A percentile compares a stretch with the other conserved stretches of the same genome.
Evolutionary conservation across 768 basidiomycete species (phyloP).

Genomic region (Russula compacta): DNA sequence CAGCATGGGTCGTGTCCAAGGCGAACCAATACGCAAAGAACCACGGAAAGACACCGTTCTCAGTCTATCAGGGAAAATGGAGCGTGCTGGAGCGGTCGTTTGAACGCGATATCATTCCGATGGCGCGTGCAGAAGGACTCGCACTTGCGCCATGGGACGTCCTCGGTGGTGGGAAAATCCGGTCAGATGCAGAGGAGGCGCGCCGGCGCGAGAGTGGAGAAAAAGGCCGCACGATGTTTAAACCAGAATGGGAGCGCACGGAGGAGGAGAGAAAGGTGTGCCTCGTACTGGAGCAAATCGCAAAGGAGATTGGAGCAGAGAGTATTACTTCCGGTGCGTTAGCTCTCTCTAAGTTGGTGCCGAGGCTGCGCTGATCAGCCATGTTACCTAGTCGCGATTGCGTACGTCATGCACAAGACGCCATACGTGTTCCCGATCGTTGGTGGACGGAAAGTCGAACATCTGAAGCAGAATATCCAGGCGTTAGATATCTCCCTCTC

Average conservation of each 20-base stretch:
- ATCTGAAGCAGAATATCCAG: too few relatives aligned
- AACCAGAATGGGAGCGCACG: conserved; percentile 12
- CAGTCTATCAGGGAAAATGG: too few relatives aligned
- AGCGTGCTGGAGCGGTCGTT: too few relatives aligned
- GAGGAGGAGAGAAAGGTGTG: conserved; percentile 13
- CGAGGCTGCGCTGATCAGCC: not conserved
- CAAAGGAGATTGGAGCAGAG: conserved; percentile 40
- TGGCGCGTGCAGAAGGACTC: conserved; percentile 26
- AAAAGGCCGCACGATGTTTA: conserved; percentile 27
- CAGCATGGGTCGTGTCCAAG: too few relatives aligned
- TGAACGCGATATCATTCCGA: conserved; percentile 37
- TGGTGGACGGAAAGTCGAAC: conserved; percentile 29
- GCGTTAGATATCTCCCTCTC: too few relatives aligned
- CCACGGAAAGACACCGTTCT: too few relatives aligned
- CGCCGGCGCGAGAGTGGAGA: conserved; percentile 25
- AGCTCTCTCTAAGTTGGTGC: not conserved
- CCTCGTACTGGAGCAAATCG: conserved; percentile 34
- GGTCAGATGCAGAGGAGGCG: conserved; percentile 32
- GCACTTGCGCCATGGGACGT: conserved; percentile 37
- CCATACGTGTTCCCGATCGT: conserved; percentile 45
- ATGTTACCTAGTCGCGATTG: conserved; percentile 37
- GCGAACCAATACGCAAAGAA: too few relatives aligned
- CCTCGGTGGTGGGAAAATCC: conserved; percentile 32
- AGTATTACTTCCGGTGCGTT: conserved; percentile 38
- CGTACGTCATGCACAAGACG: conserved; percentile 46